Conservation (phyloP, 2,329 filamentous ascomycete species). For the Elsinoe necatrix region DNA sequence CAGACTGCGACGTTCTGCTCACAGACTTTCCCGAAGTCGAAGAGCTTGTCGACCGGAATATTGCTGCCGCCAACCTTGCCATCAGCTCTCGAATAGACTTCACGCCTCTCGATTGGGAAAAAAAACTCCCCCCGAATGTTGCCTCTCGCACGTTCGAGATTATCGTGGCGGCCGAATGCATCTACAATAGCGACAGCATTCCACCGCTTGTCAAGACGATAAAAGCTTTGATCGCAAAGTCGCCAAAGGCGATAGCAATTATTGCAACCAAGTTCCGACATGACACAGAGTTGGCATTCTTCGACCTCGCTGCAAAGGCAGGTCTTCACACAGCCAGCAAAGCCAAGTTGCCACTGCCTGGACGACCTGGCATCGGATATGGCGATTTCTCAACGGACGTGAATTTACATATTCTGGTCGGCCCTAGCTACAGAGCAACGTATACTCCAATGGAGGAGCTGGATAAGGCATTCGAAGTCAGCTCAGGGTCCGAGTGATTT, state of each 20-base stretch:
- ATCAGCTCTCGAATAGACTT: conserved; percentile 40
- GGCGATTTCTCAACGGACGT: conserved; percentile 30
- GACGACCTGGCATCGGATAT: conserved; percentile 29
- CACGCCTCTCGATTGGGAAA: conserved; percentile 56
- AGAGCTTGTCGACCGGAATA: conserved; percentile 52
- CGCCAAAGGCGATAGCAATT: conserved; percentile 44
- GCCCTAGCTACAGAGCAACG: not conserved
- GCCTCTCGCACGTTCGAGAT: conserved; percentile 45
- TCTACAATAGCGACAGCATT: conserved; percentile 62
- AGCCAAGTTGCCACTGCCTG: conserved; percentile 26
- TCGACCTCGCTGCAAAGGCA: conserved; percentile 45
- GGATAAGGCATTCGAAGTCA: conserved; percentile 14
- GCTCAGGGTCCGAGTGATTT: conserved; percentile 12
- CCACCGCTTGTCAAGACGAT: conserved; percentile 55
- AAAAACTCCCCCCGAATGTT: conserved; percentile 35
- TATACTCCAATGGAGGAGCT: not conserved
- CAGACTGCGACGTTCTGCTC: conserved; percentile 47
- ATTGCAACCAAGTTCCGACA: conserved; percentile 61
- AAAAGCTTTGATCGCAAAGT: conserved; percentile 37
- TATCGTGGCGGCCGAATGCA: conserved; percentile 61
- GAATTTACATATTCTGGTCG: conserved; percentile 24
- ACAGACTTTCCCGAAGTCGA: conserved; percentile 59
- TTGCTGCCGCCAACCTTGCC: conserved; percentile 37
- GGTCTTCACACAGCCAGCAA: conserved; percentile 26
- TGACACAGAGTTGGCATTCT: conserved; percentile 57